Conservation (phyloP, 2,329 filamentous ascomycete species). For the Rutstroemia sp. region DNA sequence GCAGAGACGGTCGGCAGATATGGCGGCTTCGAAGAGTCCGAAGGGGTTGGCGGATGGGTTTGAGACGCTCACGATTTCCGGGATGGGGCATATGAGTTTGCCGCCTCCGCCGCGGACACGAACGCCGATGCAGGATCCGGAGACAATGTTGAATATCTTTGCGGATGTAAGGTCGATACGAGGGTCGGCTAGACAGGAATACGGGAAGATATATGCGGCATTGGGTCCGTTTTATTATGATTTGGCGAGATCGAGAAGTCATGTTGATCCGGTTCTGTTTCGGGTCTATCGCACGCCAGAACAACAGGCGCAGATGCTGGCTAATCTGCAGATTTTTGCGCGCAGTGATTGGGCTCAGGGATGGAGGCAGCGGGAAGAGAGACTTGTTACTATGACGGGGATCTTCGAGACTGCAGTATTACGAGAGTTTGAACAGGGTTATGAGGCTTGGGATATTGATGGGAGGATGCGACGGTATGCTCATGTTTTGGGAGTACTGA, state of each 20-base stretch:
- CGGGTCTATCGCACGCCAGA: constrained; percentile 81
- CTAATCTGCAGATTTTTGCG: constrained; percentile 71
- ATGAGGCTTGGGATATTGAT: constrained; percentile 81
- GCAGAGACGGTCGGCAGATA: constrained; percentile 33
- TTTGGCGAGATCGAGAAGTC: constrained; percentile 61
- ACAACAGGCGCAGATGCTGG: constrained; percentile 81
- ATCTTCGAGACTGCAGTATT: constrained; percentile 89
- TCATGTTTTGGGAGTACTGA: constrained; percentile 73
- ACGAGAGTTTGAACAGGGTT: constrained; percentile 87
- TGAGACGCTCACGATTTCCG: constrained; percentile 59
- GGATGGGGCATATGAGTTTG: constrained; percentile 31
- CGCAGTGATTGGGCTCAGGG: constrained; percentile 75
- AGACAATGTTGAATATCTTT: constrained; percentile 61
- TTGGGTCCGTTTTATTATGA: constrained; percentile 86
- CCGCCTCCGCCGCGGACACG: constrained; percentile 21
- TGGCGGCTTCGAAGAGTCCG: constrained; percentile 16
- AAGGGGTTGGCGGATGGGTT: constrained; percentile 61
- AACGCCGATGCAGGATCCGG: constrained; percentile 47
- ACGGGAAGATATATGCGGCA: constrained; percentile 82
- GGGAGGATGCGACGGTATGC: constrained; percentile 86
- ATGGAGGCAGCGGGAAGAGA: constrained; percentile 62
- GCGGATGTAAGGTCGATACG: constrained; percentile 68
- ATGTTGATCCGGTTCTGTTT: constrained; percentile 78
- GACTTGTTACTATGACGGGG: constrained; percentile 63
- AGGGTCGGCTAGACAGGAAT: constrained; percentile 81